Base-by-base conservation (phyloP, 148 eudicot species). In the Rhododendron ferrugineum region DNA sequence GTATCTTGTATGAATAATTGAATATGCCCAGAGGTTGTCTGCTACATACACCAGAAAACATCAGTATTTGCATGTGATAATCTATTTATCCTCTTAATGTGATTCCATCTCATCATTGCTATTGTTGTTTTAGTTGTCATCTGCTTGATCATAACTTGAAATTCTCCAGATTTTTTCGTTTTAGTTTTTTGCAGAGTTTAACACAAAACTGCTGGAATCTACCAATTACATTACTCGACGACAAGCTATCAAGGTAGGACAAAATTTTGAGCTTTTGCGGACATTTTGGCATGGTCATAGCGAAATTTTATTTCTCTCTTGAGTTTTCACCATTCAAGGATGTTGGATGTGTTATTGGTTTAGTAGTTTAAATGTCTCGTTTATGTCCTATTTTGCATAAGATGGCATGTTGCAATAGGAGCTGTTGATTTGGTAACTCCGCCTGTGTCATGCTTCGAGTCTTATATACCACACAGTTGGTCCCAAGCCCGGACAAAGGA, bases 201-300 rank as follows among this genome's bases (percentile, higher is more conserved):
- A 95, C 89, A 89, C 93, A 56, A 95, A 95, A 88, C 90, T 95
- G 89, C 92, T 95, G 73, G 98, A 95, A 87, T 95, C 98, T 37
- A 75, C 89, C 86, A 92, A 92, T 89, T 95, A 95, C 83, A 95
- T 95, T 58, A 95, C 98, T 80, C 89, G 98, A 86, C 90, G 98
- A 82, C 96, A 93, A 88, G 98, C 95, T 62, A 85, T 95, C 79
- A 95, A 93, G 98, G 98, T 93, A 89, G 64, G 77, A 36, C 9
- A 4, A 60, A 64, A 26, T 80, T 14, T 20, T 76, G 11, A 22
- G 46, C n/a, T 73, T 30, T 32, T n/a, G 49, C 5, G 9, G 74
- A 58, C 36, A 32, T 52, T 58, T 34, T 9, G 22, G 76, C 30
- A 84, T 79, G 62, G 9, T 50, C n/a, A 15, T 76, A 58, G n/a